These are phyloP conservation scores for Penicillium mononematosum DNA, from an alignment of 495 filamentous ascomycete species.

Conservation along the genomic window DNA sequence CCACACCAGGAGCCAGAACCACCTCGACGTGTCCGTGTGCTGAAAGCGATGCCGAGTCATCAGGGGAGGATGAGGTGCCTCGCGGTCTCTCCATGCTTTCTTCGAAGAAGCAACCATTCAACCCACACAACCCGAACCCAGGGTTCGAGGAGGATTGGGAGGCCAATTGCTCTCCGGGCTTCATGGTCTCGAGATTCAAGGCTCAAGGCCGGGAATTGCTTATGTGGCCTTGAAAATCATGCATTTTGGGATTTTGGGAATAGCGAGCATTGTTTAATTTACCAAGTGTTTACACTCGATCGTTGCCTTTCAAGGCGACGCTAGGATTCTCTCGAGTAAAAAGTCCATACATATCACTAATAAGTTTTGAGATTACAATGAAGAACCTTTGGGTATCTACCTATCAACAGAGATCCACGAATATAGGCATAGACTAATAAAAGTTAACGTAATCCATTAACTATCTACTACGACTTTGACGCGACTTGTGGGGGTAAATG, in stretches of 20 bases:
- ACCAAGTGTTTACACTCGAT: neutral
- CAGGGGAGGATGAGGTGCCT: neutral
- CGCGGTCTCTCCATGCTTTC: neutral
- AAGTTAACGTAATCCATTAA: too few relatives aligned
- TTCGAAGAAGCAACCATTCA: neutral
- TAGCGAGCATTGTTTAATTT: neutral
- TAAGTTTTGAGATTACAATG: neutral
- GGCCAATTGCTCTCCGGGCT: neutral
- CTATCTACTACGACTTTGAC: too few relatives aligned
- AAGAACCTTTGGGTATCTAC: neutral
- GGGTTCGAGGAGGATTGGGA: neutral
- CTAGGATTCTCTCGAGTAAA: neutral
- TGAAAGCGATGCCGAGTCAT: neutral
- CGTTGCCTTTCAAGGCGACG: neutral
- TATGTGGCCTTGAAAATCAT: neutral
- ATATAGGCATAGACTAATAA: too few relatives aligned
- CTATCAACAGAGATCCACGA: neutral
- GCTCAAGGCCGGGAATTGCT: neutral
- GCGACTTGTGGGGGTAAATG: too few relatives aligned
- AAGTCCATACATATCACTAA: neutral
- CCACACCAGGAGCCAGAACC: neutral
- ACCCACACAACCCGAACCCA: neutral
- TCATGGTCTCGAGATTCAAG: neutral
- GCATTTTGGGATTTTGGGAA: neutral
- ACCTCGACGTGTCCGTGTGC: neutral